These are phyloP conservation scores for Chiua sp. DNA, from an alignment of 1,284 basidiomycete species.

Conservation along the genomic window DNA sequence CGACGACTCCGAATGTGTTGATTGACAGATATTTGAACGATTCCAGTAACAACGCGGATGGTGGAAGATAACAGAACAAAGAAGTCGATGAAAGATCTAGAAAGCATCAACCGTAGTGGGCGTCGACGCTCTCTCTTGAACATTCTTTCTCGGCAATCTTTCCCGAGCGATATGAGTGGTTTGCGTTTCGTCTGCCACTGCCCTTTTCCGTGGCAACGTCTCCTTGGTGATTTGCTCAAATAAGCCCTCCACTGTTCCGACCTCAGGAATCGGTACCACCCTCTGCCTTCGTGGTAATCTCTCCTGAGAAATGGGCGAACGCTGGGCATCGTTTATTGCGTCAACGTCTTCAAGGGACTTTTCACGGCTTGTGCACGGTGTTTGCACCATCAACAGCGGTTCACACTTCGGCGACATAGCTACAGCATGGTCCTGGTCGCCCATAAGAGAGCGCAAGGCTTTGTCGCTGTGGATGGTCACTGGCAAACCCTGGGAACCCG, in stretches of 20 bases:
- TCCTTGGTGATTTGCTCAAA: not conserved
- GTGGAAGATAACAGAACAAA: not conserved
- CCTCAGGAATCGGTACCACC: not conserved
- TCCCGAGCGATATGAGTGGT: not conserved
- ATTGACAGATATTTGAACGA: not conserved
- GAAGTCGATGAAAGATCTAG: not conserved
- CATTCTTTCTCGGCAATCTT: not conserved
- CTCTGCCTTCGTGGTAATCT: not conserved
- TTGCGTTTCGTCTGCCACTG: not conserved
- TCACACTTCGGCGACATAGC: not conserved
- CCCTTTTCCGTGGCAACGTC: not conserved
- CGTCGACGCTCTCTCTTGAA: not conserved
- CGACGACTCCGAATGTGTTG: no score
- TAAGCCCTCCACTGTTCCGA: not conserved
- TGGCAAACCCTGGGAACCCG: not conserved
- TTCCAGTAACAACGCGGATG: not conserved
- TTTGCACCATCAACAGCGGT: not conserved
- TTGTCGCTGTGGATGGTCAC: not conserved
- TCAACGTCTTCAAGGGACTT: not conserved
- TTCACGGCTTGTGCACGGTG: not conserved
- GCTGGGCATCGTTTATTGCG: not conserved
- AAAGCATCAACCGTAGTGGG: not conserved
- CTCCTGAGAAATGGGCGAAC: not conserved
- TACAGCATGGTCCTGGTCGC: not conserved
- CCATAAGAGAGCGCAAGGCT: not conserved